These are phyloP conservation scores for Myxozyma kluyveri DNA, from an alignment of 805 yeast genomes.

Conservation along the genomic window DNA sequence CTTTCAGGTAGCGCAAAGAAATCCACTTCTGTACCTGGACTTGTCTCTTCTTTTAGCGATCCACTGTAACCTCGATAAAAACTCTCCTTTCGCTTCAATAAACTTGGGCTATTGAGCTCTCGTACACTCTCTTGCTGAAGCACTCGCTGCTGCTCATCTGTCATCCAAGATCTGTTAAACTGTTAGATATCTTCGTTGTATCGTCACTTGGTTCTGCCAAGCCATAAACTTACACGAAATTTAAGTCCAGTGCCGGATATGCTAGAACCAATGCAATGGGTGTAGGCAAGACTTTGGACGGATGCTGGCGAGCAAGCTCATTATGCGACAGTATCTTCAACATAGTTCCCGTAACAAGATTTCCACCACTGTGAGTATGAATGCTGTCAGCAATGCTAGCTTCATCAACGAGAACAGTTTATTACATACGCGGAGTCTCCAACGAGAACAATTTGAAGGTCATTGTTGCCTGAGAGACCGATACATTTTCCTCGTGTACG, in stretches of 20 bases:
- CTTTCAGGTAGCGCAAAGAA: constrained; percentile 13
- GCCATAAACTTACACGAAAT: constrained; percentile 30
- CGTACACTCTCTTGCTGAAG: constrained; percentile 30
- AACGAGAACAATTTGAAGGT: constrained; percentile 28
- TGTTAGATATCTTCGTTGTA: not conserved
- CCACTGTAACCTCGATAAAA: constrained; percentile 25
- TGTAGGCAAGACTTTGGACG: constrained; percentile 10
- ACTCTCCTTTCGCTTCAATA: constrained; percentile 29
- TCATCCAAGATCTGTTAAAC: constrained; percentile 28
- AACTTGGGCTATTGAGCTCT: constrained; percentile 23
- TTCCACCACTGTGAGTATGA: constrained; percentile 31
- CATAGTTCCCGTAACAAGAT: constrained; percentile 32
- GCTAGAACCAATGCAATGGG: constrained; percentile 33
- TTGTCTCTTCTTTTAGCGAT: constrained; percentile 12
- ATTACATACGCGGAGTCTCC: constrained; percentile 35
- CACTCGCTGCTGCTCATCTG: constrained; percentile 33
- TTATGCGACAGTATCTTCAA: constrained; percentile 24
- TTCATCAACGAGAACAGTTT: not conserved
- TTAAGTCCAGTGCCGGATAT: constrained; percentile 36
- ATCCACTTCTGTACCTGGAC: constrained; percentile 1
- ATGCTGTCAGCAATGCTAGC: not conserved
- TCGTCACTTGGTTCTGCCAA: not conserved
- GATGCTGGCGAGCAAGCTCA: not conserved
- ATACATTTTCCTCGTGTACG: constrained; percentile 32
- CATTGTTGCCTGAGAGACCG: constrained; percentile 31